Evolutionary conservation across 2,329 filamentous ascomycete species (phyloP).

Genomic region (Didymella segeticola): DNA sequence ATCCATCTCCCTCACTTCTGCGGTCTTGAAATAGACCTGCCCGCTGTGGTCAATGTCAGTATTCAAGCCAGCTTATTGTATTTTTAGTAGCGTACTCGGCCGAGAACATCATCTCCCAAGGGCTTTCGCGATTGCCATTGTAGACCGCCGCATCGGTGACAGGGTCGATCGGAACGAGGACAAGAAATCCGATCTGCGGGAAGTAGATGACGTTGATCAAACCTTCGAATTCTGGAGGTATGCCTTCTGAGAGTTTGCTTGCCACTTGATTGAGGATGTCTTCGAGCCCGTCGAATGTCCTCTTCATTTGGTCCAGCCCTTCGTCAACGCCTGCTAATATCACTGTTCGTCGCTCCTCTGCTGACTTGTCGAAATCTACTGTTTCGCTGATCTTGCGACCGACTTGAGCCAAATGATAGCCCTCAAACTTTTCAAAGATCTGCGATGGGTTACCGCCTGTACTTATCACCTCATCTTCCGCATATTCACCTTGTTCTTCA

Average conservation of each 20-base stretch:
- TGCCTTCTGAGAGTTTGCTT: slow-evolving; percentile 64
- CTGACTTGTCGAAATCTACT: slow-evolving; percentile 79
- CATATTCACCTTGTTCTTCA: slow-evolving; percentile 61
- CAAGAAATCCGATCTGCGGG: slow-evolving; percentile 89
- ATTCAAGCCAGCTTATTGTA: no score
- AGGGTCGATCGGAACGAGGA: slow-evolving; percentile 71
- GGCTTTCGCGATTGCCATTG: slow-evolving; percentile 64
- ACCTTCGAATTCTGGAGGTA: slow-evolving; percentile 65
- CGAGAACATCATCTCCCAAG: slow-evolving; percentile 80
- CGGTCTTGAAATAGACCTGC: slow-evolving; percentile 85
- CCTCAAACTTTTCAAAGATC: slow-evolving; percentile 67
- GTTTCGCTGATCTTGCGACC: slow-evolving; percentile 75
- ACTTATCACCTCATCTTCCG: neutral
- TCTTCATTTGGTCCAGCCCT: slow-evolving; percentile 79
- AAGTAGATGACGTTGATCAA: slow-evolving; percentile 84
- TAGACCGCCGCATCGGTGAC: slow-evolving; percentile 66
- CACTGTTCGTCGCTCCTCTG: slow-evolving; percentile 72
- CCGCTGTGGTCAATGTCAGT: slow-evolving; percentile 42
- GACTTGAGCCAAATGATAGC: slow-evolving; percentile 66
- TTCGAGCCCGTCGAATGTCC: slow-evolving; percentile 78
- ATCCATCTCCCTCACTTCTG: slow-evolving; percentile 81
- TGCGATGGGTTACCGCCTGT: slow-evolving; percentile 35
- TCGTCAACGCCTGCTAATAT: slow-evolving; percentile 75
- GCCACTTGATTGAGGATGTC: slow-evolving; percentile 73
- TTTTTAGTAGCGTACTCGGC: slow-evolving; percentile 57